These are phyloP conservation scores for Dothistroma pini DNA, from an alignment of 2,329 filamentous ascomycete species.

Conservation along the genomic window DNA sequence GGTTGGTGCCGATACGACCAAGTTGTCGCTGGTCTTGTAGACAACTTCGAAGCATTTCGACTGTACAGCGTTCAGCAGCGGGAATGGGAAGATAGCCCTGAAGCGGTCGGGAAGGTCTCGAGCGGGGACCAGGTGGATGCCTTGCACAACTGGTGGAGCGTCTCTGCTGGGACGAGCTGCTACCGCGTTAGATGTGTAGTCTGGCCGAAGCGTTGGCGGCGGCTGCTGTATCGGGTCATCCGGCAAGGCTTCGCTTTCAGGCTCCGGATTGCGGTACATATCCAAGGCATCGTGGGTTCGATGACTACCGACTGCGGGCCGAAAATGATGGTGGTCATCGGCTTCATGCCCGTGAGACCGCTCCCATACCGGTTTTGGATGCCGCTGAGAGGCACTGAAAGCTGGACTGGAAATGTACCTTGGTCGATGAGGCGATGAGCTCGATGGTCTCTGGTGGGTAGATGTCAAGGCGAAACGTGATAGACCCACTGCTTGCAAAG, in stretches of 20 bases:
- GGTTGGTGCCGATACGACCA: slow-evolving; percentile 77
- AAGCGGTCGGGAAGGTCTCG: slow-evolving; percentile 66
- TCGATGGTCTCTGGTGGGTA: slow-evolving; percentile 24
- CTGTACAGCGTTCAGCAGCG: slow-evolving; percentile 76
- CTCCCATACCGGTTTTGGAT: slow-evolving; percentile 2
- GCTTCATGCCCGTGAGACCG: background rate
- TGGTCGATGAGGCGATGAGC: slow-evolving; percentile 30
- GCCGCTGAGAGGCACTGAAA: slow-evolving; percentile 34
- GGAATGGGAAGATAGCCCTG: slow-evolving; percentile 66
- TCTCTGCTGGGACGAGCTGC: background rate
- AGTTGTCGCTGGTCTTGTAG: slow-evolving; percentile 67
- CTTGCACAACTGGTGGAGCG: slow-evolving; percentile 48
- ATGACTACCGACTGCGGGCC: background rate
- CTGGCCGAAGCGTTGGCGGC: background rate
- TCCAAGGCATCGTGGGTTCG: background rate
- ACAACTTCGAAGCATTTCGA: slow-evolving; percentile 70
- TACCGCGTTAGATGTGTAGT: background rate
- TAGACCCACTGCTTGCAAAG: background rate
- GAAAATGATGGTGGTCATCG: background rate
- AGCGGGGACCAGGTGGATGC: slow-evolving; percentile 58
- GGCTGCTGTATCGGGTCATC: slow-evolving; percentile 22
- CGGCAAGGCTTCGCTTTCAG: background rate
- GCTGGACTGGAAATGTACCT: slow-evolving; percentile 40
- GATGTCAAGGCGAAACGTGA: slow-evolving; percentile 27
- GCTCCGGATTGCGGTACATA: background rate